Conservation (phyloP, 352 stramenopile genomes). For the Globisporangium recalcitrans region DNA sequence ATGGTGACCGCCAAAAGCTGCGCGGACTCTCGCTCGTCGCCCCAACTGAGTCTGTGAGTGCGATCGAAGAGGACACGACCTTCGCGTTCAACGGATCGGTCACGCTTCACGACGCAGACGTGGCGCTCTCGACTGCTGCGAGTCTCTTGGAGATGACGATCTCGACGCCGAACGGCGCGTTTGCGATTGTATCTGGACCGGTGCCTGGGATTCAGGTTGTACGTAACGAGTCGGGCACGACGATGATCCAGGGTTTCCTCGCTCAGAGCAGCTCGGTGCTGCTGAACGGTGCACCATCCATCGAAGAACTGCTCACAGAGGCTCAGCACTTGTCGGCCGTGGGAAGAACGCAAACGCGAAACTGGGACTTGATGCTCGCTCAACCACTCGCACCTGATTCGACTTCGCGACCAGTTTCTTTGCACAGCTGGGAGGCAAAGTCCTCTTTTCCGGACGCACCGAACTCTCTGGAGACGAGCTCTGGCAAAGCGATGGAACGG, state of each 20-base stretch:
- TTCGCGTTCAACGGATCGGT: conserved; percentile 28
- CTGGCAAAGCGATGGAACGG: conserved; percentile 73
- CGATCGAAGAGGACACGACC: conserved; percentile 34
- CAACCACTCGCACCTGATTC: conserved; percentile 23
- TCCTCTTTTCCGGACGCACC: conserved; percentile 33
- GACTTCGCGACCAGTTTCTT: conserved; percentile 21
- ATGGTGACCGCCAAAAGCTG: not conserved
- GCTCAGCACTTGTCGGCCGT: not conserved
- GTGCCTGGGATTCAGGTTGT: conserved; percentile 27
- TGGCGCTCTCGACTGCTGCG: conserved; percentile 14
- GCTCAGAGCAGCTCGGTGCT: conserved; percentile 29
- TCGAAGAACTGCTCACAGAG: conserved; percentile 9
- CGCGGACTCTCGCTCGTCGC: conserved; percentile 8
- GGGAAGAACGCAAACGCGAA: not conserved
- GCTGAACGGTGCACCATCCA: conserved; percentile 29
- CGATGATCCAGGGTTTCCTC: conserved; percentile 44
- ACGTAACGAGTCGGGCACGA: conserved; percentile 17
- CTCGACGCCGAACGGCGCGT: conserved; percentile 20
- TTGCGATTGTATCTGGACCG: conserved; percentile 17
- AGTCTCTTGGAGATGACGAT: conserved; percentile 32
- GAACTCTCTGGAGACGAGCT: conserved; percentile 46
- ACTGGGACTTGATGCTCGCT: conserved; percentile 29
- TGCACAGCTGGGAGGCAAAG: conserved; percentile 7
- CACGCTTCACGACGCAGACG: conserved; percentile 28
- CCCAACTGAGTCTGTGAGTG: conserved; percentile 22